Conservation (phyloP, 345 rosid genomes). For the Salix viminalis region DNA sequence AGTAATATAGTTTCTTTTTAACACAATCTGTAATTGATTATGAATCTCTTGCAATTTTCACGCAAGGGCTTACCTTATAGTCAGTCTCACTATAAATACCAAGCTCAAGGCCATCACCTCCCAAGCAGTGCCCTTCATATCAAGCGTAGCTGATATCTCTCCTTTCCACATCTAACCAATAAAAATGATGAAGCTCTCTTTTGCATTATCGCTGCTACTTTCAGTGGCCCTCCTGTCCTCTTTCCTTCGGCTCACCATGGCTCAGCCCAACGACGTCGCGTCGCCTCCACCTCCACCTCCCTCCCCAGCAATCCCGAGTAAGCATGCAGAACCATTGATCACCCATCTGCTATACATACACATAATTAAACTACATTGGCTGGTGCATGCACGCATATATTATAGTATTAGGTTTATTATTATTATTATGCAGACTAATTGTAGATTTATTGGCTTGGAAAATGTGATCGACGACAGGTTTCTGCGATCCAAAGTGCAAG, state of each 20-base stretch:
- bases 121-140: too few species aligned
- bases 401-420: not conserved
- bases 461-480: not conserved
- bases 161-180: too few species aligned
- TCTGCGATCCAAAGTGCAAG: conserved; percentile 17
- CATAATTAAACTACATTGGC: not conserved
- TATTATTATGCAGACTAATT: not conserved
- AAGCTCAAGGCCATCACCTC: not conserved
- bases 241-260: conserved; percentile 6
- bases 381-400: not conserved
- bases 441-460: not conserved
- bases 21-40: too few species aligned
- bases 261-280: not conserved
- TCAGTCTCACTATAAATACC: conserved; percentile 8
- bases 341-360: not conserved
- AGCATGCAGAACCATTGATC: not conserved
- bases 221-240: conserved; percentile 12
- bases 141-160: not conserved
- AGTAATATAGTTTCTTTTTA: too few species aligned
- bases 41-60: too few species aligned
- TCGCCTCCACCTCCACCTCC: conserved; percentile 3
- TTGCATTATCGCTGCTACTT: conserved; percentile 7
- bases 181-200: conserved; percentile 14
- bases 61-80: too few species aligned
- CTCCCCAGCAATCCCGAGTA: not conserved